Evolutionary conservation across 352 stramenopile genomes (phyloP).

Genomic region (Plasmopara halstedii): DNA sequence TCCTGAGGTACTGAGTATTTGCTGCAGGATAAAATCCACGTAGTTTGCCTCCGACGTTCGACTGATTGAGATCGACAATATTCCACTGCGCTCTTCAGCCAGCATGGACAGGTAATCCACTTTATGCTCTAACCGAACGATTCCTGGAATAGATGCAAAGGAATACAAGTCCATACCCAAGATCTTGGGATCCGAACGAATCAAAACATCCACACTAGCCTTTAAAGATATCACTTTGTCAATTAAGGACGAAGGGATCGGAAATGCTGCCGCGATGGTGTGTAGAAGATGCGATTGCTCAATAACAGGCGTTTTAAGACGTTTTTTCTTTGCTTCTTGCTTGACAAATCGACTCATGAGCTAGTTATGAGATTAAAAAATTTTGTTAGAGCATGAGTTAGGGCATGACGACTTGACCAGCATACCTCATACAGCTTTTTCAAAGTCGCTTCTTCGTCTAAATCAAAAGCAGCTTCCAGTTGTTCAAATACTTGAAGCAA

Average conservation of each 20-base stretch:
- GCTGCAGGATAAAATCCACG: constrained; percentile 64
- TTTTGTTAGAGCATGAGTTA: neutral
- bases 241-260: constrained; percentile 26
- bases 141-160: constrained; percentile 29
- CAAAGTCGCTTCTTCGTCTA: constrained; percentile 26
- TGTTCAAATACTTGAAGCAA: constrained; percentile 57
- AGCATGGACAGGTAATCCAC: constrained; percentile 60
- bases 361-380: neutral
- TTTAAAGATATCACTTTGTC: constrained; percentile 33
- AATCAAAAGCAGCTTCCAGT: constrained; percentile 31
- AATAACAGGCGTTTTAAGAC: constrained; percentile 26
- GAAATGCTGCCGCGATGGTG: constrained; percentile 34
- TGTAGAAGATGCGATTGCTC: constrained; percentile 46
- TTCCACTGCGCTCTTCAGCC: constrained; percentile 48
- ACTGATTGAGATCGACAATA: constrained; percentile 48
- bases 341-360: constrained; percentile 46
- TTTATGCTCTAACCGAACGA: constrained; percentile 68
- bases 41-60: constrained; percentile 51
- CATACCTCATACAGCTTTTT: constrained; percentile 34
- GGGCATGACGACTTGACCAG: neutral
- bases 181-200: constrained; percentile 66
- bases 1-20: constrained; percentile 43
- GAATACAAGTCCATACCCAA: constrained; percentile 60
- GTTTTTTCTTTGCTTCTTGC: constrained; percentile 42
- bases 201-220: constrained; percentile 46